phyloP scores from a whole-genome alignment of 768 basidiomycete genomes.

The Boletellus emodensis region DNA sequence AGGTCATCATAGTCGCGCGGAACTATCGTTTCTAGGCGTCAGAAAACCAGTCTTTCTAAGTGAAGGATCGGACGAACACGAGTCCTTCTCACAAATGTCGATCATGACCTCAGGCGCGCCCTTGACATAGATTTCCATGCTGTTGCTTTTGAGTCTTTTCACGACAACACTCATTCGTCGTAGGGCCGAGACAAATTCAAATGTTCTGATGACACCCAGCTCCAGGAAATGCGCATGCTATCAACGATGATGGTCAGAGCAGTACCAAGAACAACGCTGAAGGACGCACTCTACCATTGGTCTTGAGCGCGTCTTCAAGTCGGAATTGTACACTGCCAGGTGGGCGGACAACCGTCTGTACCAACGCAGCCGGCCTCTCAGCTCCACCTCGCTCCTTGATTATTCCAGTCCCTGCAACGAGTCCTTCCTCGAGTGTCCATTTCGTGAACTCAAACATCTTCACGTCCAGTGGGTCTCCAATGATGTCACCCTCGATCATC shows the following conservation, averaged over 20 bases:
- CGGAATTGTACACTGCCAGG: conserved; percentile 89
- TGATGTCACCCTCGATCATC: conserved; percentile 78
- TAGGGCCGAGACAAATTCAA: conserved; percentile 92
- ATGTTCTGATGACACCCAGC: conserved; percentile 91
- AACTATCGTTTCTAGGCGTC: conserved; percentile 46
- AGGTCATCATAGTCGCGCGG: conserved; percentile 96
- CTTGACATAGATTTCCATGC: conserved; percentile 98
- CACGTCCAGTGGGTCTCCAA: conserved; percentile 94
- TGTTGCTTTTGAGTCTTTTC: conserved; percentile 86
- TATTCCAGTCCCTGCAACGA: conserved; percentile 61
- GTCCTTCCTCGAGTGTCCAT: conserved; percentile 95
- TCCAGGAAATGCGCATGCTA: conserved; percentile 97
- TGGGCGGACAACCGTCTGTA: conserved; percentile 94
- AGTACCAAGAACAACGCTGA: not conserved
- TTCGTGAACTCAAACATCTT: conserved; percentile 98
- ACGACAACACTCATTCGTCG: conserved; percentile 98
- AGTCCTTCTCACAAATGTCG: conserved; percentile 88
- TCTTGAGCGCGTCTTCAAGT: conserved; percentile 90
- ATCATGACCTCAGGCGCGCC: conserved; percentile 99
- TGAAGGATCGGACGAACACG: conserved; percentile 60
- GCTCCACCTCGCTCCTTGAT: conserved; percentile 61
- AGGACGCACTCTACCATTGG: conserved; percentile 63
- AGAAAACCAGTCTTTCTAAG: conserved; percentile 2
- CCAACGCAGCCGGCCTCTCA: conserved; percentile 78
- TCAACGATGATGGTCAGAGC: conserved; percentile 1